phyloP scores from a whole-genome alignment of 1,284 basidiomycete genomes.

The Boletellus deceptivus region DNA sequence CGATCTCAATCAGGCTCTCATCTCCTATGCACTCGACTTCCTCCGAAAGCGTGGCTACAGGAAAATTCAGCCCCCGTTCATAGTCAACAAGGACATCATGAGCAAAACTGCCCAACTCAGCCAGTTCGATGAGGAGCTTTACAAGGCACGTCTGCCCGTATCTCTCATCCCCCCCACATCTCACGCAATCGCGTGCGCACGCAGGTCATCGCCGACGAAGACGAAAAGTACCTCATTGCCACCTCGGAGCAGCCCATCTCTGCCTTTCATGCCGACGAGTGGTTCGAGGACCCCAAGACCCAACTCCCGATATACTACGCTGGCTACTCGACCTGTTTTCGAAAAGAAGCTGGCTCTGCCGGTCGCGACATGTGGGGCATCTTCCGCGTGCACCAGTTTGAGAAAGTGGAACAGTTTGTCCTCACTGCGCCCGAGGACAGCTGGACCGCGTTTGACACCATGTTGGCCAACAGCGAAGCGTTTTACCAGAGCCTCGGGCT shows the following conservation, averaged over 20 bases:
- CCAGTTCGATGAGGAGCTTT: constrained; percentile 97
- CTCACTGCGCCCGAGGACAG: constrained; percentile 93
- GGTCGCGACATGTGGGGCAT: constrained; percentile 99
- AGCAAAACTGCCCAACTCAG: constrained; percentile 96
- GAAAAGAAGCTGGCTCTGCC: constrained; percentile 96
- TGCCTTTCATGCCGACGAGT: constrained; percentile 92
- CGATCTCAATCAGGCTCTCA: constrained; percentile 95
- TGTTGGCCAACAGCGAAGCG: constrained; percentile 87
- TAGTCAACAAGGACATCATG: constrained; percentile 99
- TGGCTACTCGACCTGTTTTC: constrained; percentile 94
- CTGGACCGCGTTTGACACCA: constrained; percentile 91
- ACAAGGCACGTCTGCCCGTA: constrained; percentile 63
- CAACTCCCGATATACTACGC: constrained; percentile 90
- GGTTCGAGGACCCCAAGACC: constrained; percentile 90
- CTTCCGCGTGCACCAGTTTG: constrained; percentile 99
- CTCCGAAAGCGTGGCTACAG: constrained; percentile 81
- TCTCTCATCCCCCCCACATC: neutral
- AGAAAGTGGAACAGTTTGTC: constrained; percentile 98
- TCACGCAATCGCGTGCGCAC: neutral
- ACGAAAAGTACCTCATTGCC: constrained; percentile 98
- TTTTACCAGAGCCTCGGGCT: constrained; percentile 95
- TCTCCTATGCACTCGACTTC: constrained; percentile 95
- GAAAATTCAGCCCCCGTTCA: constrained; percentile 96
- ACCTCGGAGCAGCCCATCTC: constrained; percentile 99
- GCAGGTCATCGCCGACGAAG: constrained; percentile 84